Evolutionary conservation across 495 filamentous ascomycete genomes (phyloP).

Genomic region (Podospora anserina): DNA sequence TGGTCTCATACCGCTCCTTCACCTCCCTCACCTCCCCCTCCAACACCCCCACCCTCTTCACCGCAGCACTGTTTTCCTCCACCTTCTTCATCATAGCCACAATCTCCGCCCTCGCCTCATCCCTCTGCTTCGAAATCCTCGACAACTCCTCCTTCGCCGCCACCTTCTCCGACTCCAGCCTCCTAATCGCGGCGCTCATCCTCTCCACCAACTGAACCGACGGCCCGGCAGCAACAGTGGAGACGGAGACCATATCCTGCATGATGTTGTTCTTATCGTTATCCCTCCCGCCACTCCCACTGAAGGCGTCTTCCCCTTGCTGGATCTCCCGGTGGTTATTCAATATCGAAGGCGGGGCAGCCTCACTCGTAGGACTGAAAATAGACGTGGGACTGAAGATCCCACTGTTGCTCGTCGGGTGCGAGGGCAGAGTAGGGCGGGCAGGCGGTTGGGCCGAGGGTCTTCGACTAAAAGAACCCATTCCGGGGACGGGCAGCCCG

Average conservation of each 20-base stretch:
- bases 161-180: conserved; percentile 87
- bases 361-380: conserved; percentile 38
- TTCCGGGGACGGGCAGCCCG: neutral
- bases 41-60: conserved; percentile 58
- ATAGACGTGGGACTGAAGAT: conserved; percentile 31
- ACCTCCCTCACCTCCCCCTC: conserved; percentile 64
- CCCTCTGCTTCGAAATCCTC: conserved; percentile 74
- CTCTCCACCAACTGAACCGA: conserved; percentile 95
- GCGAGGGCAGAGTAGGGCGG: conserved; percentile 23
- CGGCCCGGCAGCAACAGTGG: conserved; percentile 83
- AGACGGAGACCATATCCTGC: conserved; percentile 85
- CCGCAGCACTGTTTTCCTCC: conserved; percentile 62
- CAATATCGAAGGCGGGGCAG: conserved; percentile 21
- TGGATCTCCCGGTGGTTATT: conserved; percentile 61
- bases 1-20: conserved; percentile 76
- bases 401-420: conserved; percentile 18
- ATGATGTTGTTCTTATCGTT: conserved; percentile 71
- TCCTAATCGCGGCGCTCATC: conserved; percentile 88
- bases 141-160: conserved; percentile 79
- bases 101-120: conserved; percentile 87
- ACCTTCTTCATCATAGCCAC: conserved; percentile 82
- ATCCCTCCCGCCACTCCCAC: conserved; percentile 52
- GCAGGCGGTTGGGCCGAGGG: conserved; percentile 40
- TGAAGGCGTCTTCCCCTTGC: conserved; percentile 63
- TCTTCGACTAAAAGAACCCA: conserved; percentile 28